Base-by-base conservation (phyloP, 1,139 yeast genomes). In the Scheffersomyces parashehatae region DNA sequence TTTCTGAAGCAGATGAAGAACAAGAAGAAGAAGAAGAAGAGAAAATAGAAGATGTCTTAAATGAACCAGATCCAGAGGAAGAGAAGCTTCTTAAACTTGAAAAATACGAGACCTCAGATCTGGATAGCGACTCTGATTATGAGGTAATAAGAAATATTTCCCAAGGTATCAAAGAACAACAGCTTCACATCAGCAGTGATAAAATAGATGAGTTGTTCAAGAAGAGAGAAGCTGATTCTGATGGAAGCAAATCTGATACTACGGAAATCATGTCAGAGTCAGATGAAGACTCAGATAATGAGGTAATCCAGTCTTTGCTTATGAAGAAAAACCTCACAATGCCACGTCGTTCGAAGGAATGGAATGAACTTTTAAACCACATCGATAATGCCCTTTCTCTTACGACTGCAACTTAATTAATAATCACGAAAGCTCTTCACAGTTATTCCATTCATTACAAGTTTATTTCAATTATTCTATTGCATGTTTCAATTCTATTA, bases 301-400 rank as follows among this genome's bases (percentile, higher is more conserved):
- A 47, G 28, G 35, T 33, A 32, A 47, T 11, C 11, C 26, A 29
- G 30, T 34, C 11, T 26, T 40, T 15, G 32, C 35, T 14, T 5
- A 7, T 6, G 35, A 31, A 31, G 20, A 31, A 15, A 13, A 31
- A 31, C 11, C 33, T 20, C 29, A 20, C 28, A 26, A 20, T 12
- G 29, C n/a, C 37, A 5, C 29, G 12, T 31, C 15, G 24, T 13
- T 31, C 26, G 8, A 20, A 20, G 7, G 54, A 40, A 7, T 55
- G 62, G 61, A 44, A 41, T 10, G 52, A 43, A 11, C 45, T 59
- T 35, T 51, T 59, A 5, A 43, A 52, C 28, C 52, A 53, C 35
- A 54, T 57, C 29, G 56, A 56, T 42, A 45, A 42, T 40, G 61
- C 56, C 5, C 20, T 31, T 10, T 31, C 35, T 14, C 20, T 31